Percentiles rank a stretch among this genome's conserved stretches.
Conservation (phyloP, 192 early-diverging fungal genomes). For the Geranomyces variabilis region DNA sequence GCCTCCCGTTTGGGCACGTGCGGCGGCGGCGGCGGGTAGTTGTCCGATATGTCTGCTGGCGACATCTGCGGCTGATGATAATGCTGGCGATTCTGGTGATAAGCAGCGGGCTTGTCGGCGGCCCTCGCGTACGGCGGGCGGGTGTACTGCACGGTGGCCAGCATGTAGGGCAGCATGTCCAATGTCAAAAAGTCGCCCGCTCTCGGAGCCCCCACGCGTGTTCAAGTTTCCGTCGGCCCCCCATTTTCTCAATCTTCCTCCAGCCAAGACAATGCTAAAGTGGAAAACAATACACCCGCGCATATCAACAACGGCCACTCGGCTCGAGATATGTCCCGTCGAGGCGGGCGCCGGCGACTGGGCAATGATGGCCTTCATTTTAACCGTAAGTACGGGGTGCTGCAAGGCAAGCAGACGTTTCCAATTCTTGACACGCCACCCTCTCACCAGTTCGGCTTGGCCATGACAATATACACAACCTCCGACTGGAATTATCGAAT, state of each 20-base stretch:
- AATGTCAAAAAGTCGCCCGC: neutral
- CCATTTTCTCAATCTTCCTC: neutral
- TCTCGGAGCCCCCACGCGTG: neutral
- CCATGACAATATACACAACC: constrained; percentile 7
- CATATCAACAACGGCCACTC: neutral
- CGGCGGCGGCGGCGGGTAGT: too few species aligned
- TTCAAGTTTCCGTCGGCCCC: neutral
- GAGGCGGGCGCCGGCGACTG: constrained; percentile 1
- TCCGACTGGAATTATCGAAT: constrained; percentile 17
- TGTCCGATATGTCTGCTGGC: too few species aligned
- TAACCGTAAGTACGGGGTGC: neutral
- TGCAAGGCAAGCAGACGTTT: too few species aligned
- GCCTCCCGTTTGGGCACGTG: too few species aligned
- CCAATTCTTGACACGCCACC: too few species aligned
- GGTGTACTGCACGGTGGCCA: neutral
- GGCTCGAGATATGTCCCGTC: constrained; percentile 7
- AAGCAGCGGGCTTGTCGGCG: too few species aligned
- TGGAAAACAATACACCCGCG: neutral
- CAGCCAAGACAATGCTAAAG: neutral
- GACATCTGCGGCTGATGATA: too few species aligned
- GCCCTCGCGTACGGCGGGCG: neutral
- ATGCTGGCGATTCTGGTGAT: too few species aligned
- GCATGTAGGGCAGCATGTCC: neutral
- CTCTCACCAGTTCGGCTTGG: constrained; percentile 9
- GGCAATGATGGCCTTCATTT: neutral